A percentile compares a stretch with the other conserved stretches of the same genome.
phyloP scores from a whole-genome alignment of 2,329 filamentous ascomycete species.

The Verticillium alfalfae region DNA sequence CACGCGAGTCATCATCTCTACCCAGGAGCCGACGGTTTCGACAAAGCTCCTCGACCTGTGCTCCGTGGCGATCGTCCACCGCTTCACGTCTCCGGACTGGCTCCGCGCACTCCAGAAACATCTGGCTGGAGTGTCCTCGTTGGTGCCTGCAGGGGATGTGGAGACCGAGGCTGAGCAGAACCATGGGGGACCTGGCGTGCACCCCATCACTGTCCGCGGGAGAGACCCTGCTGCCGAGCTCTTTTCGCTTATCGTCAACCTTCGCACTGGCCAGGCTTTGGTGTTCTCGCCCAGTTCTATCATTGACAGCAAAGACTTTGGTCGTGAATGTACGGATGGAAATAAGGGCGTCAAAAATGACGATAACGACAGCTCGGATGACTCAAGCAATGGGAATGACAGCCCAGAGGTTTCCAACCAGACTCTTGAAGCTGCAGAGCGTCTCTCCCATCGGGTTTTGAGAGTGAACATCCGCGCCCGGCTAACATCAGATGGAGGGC shows the following conservation, averaged over 20 bases:
- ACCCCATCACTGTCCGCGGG: slow-evolving; percentile 8
- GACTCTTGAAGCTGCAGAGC: background rate
- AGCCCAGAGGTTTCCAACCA: slow-evolving; percentile 6
- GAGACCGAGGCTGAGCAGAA: background rate
- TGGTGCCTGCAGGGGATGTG: background rate
- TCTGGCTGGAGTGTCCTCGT: slow-evolving; percentile 19
- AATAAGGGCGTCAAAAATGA: background rate
- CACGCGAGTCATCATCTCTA: slow-evolving; percentile 64
- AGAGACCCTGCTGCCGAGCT: slow-evolving; percentile 22
- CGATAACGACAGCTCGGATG: background rate
- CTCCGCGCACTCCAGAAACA: slow-evolving; percentile 19
- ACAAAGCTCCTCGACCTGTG: slow-evolving; percentile 65
- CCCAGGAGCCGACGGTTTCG: slow-evolving; percentile 71
- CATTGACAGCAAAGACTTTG: slow-evolving; percentile 4
- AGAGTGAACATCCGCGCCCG: slow-evolving; percentile 33
- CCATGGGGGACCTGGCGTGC: slow-evolving; percentile 1
- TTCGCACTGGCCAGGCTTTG: slow-evolving; percentile 38
- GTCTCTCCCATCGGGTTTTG: slow-evolving; percentile 30
- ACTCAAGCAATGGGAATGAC: background rate
- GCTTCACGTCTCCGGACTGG: slow-evolving; percentile 48
- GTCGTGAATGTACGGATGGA: slow-evolving; percentile 7
- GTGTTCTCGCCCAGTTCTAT: slow-evolving; percentile 40
- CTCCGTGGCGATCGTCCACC: slow-evolving; percentile 65
- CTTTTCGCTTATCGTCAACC: slow-evolving; percentile 34
- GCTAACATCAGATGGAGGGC: slow-evolving; percentile 37